A percentile compares a stretch with the other conserved stretches of the same genome.
Evolutionary conservation across 495 filamentous ascomycete species (phyloP).

Genomic region (Bryoglossum gracile): DNA sequence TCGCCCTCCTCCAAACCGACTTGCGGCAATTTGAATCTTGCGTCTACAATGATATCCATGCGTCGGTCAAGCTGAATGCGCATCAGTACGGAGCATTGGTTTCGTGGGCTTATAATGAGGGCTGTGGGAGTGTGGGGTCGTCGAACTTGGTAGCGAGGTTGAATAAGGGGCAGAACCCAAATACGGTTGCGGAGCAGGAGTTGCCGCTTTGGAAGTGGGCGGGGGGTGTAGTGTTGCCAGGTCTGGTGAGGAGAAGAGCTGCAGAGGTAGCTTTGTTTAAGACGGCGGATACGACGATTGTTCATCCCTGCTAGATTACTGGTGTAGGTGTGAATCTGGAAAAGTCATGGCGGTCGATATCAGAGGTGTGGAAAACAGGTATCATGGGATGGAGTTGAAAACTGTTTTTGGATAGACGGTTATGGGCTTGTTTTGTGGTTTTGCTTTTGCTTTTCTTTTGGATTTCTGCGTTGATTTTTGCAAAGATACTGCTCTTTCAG

Average conservation of each 20-base stretch:
- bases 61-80: constrained; percentile 34
- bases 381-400: too few species aligned
- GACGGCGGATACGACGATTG: constrained; percentile 8
- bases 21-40: constrained; percentile 30
- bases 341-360: too few species aligned
- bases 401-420: too few species aligned
- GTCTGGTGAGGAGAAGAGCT: constrained; percentile 32
- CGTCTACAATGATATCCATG: constrained; percentile 32
- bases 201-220: constrained; percentile 42
- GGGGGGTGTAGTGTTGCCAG: constrained; percentile 32
- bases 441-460: too few species aligned
- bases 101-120: constrained; percentile 43
- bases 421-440: too few species aligned
- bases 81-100: constrained; percentile 46
- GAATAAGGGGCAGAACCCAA: constrained; percentile 36
- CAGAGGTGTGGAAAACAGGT: too few species aligned
- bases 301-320: not conserved
- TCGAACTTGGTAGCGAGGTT: constrained; percentile 38
- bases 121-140: constrained; percentile 36
- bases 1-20: constrained; percentile 36
- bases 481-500: too few species aligned
- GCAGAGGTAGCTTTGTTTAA: constrained; percentile 38
- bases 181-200: constrained; percentile 36
- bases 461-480: too few species aligned
- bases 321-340: too few species aligned